Evolutionary conservation across 2,329 filamentous ascomycete genomes (phyloP).

Genomic region (Cryphonectria carpinicola): DNA sequence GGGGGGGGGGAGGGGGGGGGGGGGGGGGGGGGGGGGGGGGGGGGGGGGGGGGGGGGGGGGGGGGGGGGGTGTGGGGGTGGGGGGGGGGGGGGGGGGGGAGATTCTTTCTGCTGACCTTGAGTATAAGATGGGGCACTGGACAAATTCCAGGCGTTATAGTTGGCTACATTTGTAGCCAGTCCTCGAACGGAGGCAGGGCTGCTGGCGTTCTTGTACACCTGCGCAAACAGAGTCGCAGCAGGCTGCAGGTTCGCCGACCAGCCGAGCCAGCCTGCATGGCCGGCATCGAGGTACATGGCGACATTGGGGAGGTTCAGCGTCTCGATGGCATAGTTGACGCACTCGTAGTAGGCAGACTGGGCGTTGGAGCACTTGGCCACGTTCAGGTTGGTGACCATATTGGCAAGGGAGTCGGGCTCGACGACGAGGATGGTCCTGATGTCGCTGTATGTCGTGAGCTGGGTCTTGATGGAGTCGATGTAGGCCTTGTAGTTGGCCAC

Average conservation of each 20-base stretch:
- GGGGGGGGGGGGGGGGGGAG: no score
- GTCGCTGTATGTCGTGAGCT: slow-evolving; percentile 49
- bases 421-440: slow-evolving; percentile 50
- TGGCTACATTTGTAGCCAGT: slow-evolving; percentile 61
- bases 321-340: slow-evolving; percentile 55
- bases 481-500: slow-evolving; percentile 59
- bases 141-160: slow-evolving; percentile 57
- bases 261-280: slow-evolving; percentile 63
- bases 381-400: slow-evolving; percentile 60
- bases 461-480: slow-evolving; percentile 52
- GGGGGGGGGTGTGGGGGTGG: no score
- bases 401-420: slow-evolving; percentile 62
- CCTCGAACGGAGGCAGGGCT: slow-evolving; percentile 55
- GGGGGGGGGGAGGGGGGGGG: no score
- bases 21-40: no score
- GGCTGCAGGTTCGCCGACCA: slow-evolving; percentile 58
- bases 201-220: slow-evolving; percentile 55
- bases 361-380: slow-evolving; percentile 55
- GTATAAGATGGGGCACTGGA: slow-evolving; percentile 41
- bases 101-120: not conserved
- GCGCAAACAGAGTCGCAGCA: slow-evolving; percentile 51
- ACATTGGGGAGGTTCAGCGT: slow-evolving; percentile 59
- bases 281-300: slow-evolving; percentile 61
- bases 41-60: no score
- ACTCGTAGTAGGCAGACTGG: slow-evolving; percentile 52